A percentile compares a stretch with the other conserved stretches of the same genome.
Conservation (phyloP, 805 yeast genomes). For the Yueomyces sinensis region DNA sequence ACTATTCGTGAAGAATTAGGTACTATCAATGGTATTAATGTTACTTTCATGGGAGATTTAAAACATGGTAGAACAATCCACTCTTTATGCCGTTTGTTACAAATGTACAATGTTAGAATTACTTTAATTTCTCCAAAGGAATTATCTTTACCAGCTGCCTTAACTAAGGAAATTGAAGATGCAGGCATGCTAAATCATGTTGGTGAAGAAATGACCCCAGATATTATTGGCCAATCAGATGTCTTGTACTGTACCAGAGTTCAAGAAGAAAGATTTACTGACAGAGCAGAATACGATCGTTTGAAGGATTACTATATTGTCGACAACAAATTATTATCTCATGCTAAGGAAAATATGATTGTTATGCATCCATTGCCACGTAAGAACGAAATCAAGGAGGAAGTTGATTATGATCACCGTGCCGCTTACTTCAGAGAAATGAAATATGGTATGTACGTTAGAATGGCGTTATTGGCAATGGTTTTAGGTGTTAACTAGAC, state of each 20-base stretch:
- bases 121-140: conserved; percentile 88
- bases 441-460: conserved; percentile 95
- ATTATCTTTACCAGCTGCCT: conserved; percentile 65
- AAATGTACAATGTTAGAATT: conserved; percentile 84
- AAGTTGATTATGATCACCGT: conserved; percentile 97
- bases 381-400: conserved; percentile 90
- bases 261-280: conserved; percentile 88
- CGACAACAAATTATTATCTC: conserved; percentile 78
- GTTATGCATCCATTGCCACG: conserved; percentile 99
- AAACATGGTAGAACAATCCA: conserved; percentile 98
- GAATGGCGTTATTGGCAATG: conserved; percentile 98
- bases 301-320: conserved; percentile 86
- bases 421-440: conserved; percentile 99
- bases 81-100: conserved; percentile 79
- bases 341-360: conserved; percentile 97
- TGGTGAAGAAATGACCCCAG: conserved; percentile 67
- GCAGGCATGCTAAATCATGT: conserved; percentile 63
- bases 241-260: conserved; percentile 96
- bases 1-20: conserved; percentile 98
- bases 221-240: conserved; percentile 78
- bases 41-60: conserved; percentile 98
- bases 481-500: conserved; percentile 88
- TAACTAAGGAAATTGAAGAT: conserved; percentile 51
- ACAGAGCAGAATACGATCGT: conserved; percentile 64
- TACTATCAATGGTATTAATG: conserved; percentile 94